phyloP scores from a whole-genome alignment of 208 protist genomes.

The Acanthamoeba lenticulata region DNA sequence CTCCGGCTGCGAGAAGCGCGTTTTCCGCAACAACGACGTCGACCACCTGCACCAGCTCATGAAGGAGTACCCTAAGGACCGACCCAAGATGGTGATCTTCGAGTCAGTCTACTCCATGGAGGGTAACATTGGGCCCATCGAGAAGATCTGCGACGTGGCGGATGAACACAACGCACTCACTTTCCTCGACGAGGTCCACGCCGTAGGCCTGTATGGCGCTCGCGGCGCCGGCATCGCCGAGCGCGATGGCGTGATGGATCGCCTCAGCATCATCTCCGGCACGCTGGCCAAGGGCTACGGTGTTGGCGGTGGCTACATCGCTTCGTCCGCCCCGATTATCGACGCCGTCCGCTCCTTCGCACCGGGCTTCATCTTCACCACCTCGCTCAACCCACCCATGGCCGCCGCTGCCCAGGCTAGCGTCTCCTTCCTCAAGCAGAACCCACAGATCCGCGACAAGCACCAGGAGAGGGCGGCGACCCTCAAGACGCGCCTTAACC shows the following conservation, averaged over 20 bases:
- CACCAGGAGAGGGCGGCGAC: conserved; percentile 77
- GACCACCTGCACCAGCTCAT: conserved; percentile 93
- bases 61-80: conserved; percentile 69
- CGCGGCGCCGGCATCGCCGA: conserved; percentile 95
- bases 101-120: conserved; percentile 99
- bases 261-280: conserved; percentile 95
- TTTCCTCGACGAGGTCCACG: conserved; percentile 98
- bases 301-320: conserved; percentile 93
- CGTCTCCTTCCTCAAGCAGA: conserved; percentile 76
- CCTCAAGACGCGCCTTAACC: conserved; percentile 83
- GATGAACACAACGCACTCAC: conserved; percentile 96
- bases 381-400: conserved; percentile 90
- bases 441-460: conserved; percentile 59
- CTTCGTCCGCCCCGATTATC: conserved; percentile 80
- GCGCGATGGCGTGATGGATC: conserved; percentile 89
- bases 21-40: conserved; percentile 96
- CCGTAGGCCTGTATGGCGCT: conserved; percentile 96
- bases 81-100: conserved; percentile 93
- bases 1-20: conserved; percentile 89
- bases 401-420: conserved; percentile 87
- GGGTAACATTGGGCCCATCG: conserved; percentile 95
- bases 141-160: conserved; percentile 93
- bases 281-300: conserved; percentile 98
- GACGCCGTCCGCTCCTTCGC: conserved; percentile 88
- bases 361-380: conserved; percentile 93